phyloP scores from a whole-genome alignment of 345 rosid species.

The Arabidopsis suecica region DNA sequence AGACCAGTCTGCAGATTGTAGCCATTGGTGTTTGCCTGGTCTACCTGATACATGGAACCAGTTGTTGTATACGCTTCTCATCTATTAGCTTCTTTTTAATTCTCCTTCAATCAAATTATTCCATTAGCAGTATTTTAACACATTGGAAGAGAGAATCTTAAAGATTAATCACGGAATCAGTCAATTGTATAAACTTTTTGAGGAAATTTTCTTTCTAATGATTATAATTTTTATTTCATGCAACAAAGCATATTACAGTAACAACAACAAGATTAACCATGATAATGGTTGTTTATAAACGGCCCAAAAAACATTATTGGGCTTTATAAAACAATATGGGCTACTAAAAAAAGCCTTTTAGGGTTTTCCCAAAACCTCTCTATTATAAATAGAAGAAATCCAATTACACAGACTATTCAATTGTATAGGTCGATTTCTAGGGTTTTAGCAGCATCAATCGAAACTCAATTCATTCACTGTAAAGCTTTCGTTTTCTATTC shows the following conservation, averaged over 20 bases:
- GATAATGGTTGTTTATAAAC: neutral
- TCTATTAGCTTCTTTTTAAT: slow-evolving; percentile 45
- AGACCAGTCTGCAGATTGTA: slow-evolving; percentile 70
- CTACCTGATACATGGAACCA: slow-evolving; percentile 97
- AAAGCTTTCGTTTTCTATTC: neutral
- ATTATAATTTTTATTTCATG: slow-evolving; percentile 9
- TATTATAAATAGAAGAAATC: slow-evolving; percentile 17
- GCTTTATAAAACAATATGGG: slow-evolving; percentile 1
- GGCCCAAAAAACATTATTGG: neutral
- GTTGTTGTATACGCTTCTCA: slow-evolving; percentile 67
- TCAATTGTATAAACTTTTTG: slow-evolving; percentile 43
- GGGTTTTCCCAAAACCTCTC: slow-evolving; percentile 8
- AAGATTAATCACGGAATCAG: slow-evolving; percentile 18
- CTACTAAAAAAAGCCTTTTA: slow-evolving; percentile 9
- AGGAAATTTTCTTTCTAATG: slow-evolving; percentile 32
- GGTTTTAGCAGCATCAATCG: neutral
- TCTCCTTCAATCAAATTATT: slow-evolving; percentile 19
- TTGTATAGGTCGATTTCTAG: neutral
- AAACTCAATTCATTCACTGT: neutral
- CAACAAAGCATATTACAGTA: neutral
- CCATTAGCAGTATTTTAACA: slow-evolving; percentile 31
- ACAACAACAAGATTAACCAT: neutral
- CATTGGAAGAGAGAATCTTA: slow-evolving; percentile 32
- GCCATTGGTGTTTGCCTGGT: slow-evolving; percentile 99
- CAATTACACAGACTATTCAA: too few relatives aligned